These are phyloP conservation scores for Podaxis carcinomalis DNA, from an alignment of 768 basidiomycete genomes.

Conservation along the genomic window DNA sequence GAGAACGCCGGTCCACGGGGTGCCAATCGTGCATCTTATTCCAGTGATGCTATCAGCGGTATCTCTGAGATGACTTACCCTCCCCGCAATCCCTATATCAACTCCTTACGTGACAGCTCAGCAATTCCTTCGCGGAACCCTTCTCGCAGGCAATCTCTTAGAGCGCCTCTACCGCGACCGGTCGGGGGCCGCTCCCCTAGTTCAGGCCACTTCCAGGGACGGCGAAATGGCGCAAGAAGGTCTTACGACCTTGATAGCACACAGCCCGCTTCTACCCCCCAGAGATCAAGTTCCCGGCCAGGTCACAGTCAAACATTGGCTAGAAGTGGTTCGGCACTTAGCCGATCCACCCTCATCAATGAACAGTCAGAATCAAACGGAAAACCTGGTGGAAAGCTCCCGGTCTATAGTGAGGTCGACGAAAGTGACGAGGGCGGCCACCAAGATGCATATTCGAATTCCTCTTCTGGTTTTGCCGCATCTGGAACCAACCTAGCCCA, in stretches of 20 bases:
- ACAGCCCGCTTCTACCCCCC: neutral
- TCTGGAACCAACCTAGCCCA: neutral
- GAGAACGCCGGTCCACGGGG: constrained; percentile 31
- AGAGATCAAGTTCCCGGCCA: neutral
- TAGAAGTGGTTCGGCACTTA: neutral
- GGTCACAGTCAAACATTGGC: neutral
- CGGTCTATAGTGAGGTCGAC: neutral
- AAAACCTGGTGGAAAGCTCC: neutral
- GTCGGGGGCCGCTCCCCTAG: constrained; percentile 2
- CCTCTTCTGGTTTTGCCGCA: neutral
- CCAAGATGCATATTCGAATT: neutral
- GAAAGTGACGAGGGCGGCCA: neutral
- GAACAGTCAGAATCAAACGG: neutral
- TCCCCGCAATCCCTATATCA: constrained; percentile 20
- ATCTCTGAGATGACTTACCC: constrained; percentile 56
- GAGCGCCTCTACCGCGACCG: neutral
- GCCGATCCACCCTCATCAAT: neutral
- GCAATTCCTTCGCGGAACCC: neutral
- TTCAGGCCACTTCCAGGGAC: neutral
- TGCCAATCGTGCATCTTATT: constrained; percentile 25
- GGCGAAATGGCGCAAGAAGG: neutral
- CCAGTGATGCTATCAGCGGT: constrained; percentile 42
- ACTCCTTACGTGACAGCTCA: constrained; percentile 7
- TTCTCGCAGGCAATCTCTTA: neutral
- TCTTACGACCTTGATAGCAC: neutral